Conservation (phyloP, 2,329 filamentous ascomycete species). For the Sporothrix sp. region DNA sequence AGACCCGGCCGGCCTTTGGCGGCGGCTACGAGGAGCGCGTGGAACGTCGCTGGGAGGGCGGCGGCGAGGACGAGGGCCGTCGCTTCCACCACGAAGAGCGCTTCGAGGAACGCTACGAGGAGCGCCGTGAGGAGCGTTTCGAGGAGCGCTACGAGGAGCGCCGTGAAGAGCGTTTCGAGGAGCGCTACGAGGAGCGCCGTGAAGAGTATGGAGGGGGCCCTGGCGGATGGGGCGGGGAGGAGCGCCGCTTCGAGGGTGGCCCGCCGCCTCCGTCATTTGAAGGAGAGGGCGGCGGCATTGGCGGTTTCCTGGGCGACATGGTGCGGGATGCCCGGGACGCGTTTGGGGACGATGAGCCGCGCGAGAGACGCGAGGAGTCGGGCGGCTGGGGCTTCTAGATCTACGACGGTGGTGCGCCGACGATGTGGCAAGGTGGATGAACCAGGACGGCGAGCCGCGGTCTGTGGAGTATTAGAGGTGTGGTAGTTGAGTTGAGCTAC, state of each 20-base stretch:
- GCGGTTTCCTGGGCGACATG: constrained; percentile 17
- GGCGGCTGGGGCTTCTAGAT: constrained; percentile 7
- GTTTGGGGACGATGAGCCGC: constrained; percentile 15
- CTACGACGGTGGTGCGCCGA: not conserved
- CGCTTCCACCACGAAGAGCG: constrained; percentile 1
- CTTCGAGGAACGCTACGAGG: constrained; percentile 11
- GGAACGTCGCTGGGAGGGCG: constrained; percentile 37
- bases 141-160: constrained; percentile 12
- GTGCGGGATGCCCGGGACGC: constrained; percentile 18
- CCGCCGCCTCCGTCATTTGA: not conserved
- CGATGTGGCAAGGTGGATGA: not conserved
- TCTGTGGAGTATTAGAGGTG: too few relatives aligned
- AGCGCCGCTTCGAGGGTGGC: constrained; percentile 13
- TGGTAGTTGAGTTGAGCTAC: too few relatives aligned
- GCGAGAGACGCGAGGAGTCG: constrained; percentile 16
- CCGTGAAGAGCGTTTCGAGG: constrained; percentile 18
- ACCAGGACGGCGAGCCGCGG: not conserved
- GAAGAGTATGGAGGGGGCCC: constrained; percentile 19
- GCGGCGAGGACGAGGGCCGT: constrained; percentile 19
- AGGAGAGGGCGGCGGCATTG: not conserved
- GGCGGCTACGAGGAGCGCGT: constrained; percentile 49
- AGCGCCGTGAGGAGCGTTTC: constrained; percentile 20
- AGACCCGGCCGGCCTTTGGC: constrained; percentile 40
- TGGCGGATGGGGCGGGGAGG: constrained; percentile 7
- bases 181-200: constrained; percentile 17